These are phyloP conservation scores for Xylaria cubensis DNA, from an alignment of 495 filamentous ascomycete species.

Conservation along the genomic window DNA sequence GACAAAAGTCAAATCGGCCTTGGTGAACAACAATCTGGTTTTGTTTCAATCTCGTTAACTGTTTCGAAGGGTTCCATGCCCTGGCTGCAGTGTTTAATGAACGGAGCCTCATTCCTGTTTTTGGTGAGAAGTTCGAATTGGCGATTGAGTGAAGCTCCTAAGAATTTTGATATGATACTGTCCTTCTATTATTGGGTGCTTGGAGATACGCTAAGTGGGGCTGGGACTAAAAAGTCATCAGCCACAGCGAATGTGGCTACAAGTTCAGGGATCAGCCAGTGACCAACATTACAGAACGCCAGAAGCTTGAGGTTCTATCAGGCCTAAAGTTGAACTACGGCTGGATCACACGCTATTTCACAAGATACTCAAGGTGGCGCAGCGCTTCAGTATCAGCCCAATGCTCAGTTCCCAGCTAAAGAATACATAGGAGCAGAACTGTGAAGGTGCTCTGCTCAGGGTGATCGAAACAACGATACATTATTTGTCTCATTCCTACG, in stretches of 20 bases:
- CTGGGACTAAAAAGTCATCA: neutral
- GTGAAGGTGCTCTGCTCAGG: too few species aligned
- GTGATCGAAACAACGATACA: too few species aligned
- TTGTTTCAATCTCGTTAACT: neutral
- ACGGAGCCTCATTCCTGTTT: conserved; percentile 10
- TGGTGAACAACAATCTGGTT: neutral
- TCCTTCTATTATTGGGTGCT: conserved; percentile 1
- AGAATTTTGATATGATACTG: conserved; percentile 19
- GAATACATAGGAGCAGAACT: too few species aligned
- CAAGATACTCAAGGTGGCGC: too few species aligned
- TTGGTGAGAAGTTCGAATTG: neutral
- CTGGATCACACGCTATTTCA: too few species aligned
- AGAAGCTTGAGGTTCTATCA: too few species aligned
- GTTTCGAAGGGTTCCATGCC: conserved; percentile 13
- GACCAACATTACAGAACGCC: too few species aligned
- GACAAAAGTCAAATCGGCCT: neutral
- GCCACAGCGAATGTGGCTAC: conserved; percentile 1
- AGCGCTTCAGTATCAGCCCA: too few species aligned
- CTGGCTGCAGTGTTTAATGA: neutral
- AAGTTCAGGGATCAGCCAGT: too few species aligned
- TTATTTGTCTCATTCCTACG: too few species aligned
- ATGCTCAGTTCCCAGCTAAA: too few species aligned
- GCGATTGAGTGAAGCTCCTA: neutral
- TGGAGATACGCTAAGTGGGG: neutral
- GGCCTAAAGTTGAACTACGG: too few species aligned